Evolutionary conservation across 768 basidiomycete genomes (phyloP).

Genomic region (Boletus tylopilopsis): DNA sequence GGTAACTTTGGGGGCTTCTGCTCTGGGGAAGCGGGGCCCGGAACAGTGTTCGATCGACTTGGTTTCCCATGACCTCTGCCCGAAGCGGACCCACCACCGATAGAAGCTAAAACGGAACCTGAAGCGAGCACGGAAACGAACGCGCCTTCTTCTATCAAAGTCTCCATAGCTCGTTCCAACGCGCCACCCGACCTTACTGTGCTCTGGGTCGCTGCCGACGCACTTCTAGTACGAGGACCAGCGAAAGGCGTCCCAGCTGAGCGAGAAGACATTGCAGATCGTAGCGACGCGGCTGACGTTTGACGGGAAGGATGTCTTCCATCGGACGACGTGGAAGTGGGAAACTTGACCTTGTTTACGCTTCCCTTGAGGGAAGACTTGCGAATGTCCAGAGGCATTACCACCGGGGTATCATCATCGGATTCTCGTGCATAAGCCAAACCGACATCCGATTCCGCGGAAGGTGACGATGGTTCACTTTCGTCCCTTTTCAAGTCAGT

Average conservation of each 20-base stretch:
- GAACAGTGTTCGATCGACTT: slow-evolving; percentile 51
- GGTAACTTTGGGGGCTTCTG: slow-evolving; percentile 51
- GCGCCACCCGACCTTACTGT: slow-evolving; percentile 34
- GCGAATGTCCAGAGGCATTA: slow-evolving; percentile 26
- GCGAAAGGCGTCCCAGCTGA: slow-evolving; percentile 8
- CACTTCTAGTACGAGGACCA: slow-evolving; percentile 20
- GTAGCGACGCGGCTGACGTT: slow-evolving; percentile 21
- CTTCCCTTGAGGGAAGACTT: slow-evolving; percentile 12
- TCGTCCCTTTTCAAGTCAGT: slow-evolving; percentile 23
- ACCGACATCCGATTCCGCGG: slow-evolving; percentile 29
- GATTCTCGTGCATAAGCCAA: slow-evolving; percentile 37
- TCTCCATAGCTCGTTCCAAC: slow-evolving; percentile 50
- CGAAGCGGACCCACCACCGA: slow-evolving; percentile 19
- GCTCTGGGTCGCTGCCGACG: slow-evolving; percentile 28
- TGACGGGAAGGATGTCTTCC: slow-evolving; percentile 25
- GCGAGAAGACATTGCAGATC: slow-evolving; percentile 18
- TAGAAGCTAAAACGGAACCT: slow-evolving; percentile 31
- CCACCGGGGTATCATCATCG: slow-evolving; percentile 33
- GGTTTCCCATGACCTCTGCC: slow-evolving; percentile 28
- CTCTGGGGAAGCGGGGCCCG: slow-evolving; percentile 42
- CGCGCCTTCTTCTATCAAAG: slow-evolving; percentile 43
- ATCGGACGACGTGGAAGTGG: slow-evolving; percentile 22
- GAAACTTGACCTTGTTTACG: slow-evolving; percentile 33
- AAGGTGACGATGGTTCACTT: slow-evolving; percentile 22
- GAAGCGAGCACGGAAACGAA: slow-evolving; percentile 34